These are phyloP conservation scores for Komagataella kurtzmanii DNA, from an alignment of 805 yeast genomes.

Conservation along the genomic window DNA sequence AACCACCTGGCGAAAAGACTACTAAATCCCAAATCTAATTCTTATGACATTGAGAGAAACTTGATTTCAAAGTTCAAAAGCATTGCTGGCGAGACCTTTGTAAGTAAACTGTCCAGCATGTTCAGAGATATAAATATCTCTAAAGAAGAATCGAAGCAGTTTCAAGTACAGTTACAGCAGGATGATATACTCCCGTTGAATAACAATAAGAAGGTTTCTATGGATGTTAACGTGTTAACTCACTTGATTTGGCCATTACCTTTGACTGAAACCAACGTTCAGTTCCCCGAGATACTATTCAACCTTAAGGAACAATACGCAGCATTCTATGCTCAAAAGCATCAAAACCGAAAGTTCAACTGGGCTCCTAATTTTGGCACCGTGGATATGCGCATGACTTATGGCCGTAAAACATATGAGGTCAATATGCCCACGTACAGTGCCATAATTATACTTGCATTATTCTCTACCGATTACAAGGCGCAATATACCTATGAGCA, in stretches of 20 bases:
- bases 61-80: conserved; percentile 55
- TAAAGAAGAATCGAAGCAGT: conserved; percentile 28
- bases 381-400: conserved; percentile 63
- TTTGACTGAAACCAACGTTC: conserved; percentile 20
- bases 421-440: conserved; percentile 72
- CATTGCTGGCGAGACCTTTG: conserved; percentile 69
- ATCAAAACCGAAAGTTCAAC: conserved; percentile 42
- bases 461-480: conserved; percentile 44
- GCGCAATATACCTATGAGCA: conserved; percentile 42
- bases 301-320: conserved; percentile 32
- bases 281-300: conserved; percentile 30
- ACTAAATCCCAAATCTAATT: conserved; percentile 28
- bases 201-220: conserved; percentile 21
- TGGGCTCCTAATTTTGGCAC: conserved; percentile 86
- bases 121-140: conserved; percentile 63
- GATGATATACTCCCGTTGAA: conserved; percentile 6
- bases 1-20: conserved; percentile 78
- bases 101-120: conserved; percentile 79
- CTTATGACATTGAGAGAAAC: conserved; percentile 53
- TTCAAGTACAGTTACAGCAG: conserved; percentile 11
- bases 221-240: conserved; percentile 43
- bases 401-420: conserved; percentile 59
- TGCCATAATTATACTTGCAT: conserved; percentile 52
- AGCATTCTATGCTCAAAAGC: conserved; percentile 32
- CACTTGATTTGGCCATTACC: conserved; percentile 60